Evolutionary conservation across 306 rosid species (phyloP).

Genomic region (Cicer yamashitae): DNA sequence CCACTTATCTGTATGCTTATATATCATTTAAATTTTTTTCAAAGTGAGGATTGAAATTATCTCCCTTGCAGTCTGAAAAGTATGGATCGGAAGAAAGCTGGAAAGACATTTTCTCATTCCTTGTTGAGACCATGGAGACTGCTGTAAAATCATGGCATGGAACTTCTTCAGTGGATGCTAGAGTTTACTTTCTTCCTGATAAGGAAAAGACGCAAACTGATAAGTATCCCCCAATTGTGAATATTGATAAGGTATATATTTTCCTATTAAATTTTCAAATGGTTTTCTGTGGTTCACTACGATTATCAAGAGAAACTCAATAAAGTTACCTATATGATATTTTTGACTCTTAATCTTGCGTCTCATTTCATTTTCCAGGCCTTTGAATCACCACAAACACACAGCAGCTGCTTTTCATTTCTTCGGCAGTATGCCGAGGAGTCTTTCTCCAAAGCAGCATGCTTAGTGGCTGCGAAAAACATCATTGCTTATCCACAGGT

Average conservation of each 20-base stretch:
- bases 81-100: slow-evolving; percentile 79
- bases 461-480: slow-evolving; percentile 87
- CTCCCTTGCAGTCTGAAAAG: slow-evolving; percentile 72
- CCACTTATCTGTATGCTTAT: slow-evolving; percentile 31
- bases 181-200: slow-evolving; percentile 88
- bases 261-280: slow-evolving; percentile 29
- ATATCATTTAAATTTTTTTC: slow-evolving; percentile 40
- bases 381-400: slow-evolving; percentile 93
- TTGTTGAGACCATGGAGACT: slow-evolving; percentile 90
- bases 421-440: slow-evolving; percentile 97
- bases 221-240: slow-evolving; percentile 87
- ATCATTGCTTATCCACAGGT: slow-evolving; percentile 99
- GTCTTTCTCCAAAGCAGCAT: slow-evolving; percentile 85
- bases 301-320: slow-evolving; percentile 6
- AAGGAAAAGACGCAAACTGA: slow-evolving; percentile 79
- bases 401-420: slow-evolving; percentile 73
- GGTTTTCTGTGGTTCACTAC: slow-evolving; percentile 22
- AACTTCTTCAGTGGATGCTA: slow-evolving; percentile 85
- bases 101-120: slow-evolving; percentile 75
- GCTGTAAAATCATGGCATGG: slow-evolving; percentile 93
- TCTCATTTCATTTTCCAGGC: slow-evolving; percentile 65
- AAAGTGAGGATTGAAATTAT: slow-evolving; percentile 48
- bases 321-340: slow-evolving; percentile 30
- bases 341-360: slow-evolving; percentile 29
- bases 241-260: slow-evolving; percentile 82